Evolutionary conservation across 2,329 filamentous ascomycete species (phyloP), one percentile per base, ranked within the genome.

Genomic region (Chalara sp.): DNA sequence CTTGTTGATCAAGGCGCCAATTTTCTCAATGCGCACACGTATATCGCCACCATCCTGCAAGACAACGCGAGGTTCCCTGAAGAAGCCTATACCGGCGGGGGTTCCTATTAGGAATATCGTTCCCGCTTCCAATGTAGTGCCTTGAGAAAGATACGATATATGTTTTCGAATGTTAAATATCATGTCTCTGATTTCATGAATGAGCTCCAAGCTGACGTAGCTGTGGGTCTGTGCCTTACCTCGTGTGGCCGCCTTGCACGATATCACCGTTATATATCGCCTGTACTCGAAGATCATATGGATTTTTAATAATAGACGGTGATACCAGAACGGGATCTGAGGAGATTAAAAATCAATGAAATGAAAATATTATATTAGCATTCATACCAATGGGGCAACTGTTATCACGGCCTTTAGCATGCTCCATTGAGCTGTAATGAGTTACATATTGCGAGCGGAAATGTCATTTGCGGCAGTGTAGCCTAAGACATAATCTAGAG

Each of bases 221-320:
- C 3, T 42, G 8, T 21, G 43, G 33, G 29, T 3, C 21, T 21
- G 21, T 30, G 3, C 21, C 35, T 10, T 4, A 39, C 49, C 71
- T 70, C 5, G 73, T 77, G 1, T 69, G 72, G n/a, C 61, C 71
- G 51, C 74, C 71, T 63, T 81, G 78, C 58, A 79, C 63, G 12
- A 75, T 69, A 21, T 69, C 66, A 8, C 72, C 75, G 54, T 79
- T 78, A 65, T 75, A 70, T 13, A 70, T 49, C 6, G 71, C 71
- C 11, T 68, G 63, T 45, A 76, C 60, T 4, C 60, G 54, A 11
- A 53, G 35, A 74, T 60, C 52, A 59, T 58, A 8, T 10, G 50
- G 46, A 44, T 54, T 49, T 8, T 31, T 31, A 40, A 54, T 49
- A 6, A 46, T 37, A 31, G 44, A 21, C 5, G 50, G 13, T 3